Conservation (phyloP, 345 rosid genomes). For the Sonneratia alba region DNA sequence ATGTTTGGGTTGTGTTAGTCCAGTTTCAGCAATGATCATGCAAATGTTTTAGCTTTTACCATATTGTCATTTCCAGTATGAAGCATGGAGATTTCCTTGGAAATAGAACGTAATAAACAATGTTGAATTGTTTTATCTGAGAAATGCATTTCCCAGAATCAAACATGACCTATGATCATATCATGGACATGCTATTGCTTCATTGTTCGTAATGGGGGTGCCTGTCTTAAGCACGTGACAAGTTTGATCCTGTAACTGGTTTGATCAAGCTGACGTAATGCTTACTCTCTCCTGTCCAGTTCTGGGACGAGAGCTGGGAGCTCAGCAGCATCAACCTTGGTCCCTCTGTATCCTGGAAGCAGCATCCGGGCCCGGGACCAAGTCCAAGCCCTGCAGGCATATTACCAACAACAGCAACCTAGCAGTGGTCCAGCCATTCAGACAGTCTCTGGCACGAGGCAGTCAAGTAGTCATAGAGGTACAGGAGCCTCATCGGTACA, state of each 20-base stretch:
- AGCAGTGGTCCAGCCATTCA: constrained; percentile 39
- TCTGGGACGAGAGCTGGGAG: constrained; percentile 62
- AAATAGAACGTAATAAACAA: neutral
- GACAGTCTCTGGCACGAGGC: constrained; percentile 33
- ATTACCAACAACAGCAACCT: constrained; percentile 74
- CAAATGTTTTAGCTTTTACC: neutral
- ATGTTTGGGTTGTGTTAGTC: neutral
- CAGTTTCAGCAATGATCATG: neutral
- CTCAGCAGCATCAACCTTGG: constrained; percentile 52
- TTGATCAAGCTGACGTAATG: neutral
- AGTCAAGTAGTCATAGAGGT: constrained; percentile 48
- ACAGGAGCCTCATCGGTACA: constrained; percentile 56
- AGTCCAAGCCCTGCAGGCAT: constrained; percentile 89
- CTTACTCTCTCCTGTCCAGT: constrained; percentile 23
- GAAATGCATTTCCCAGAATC: neutral
- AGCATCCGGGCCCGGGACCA: constrained; percentile 77
- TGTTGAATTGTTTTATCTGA: neutral
- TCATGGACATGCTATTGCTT: neutral
- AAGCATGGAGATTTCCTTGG: neutral
- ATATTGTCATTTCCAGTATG: neutral
- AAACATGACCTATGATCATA: neutral
- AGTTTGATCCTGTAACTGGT: neutral
- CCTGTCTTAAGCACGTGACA: neutral
- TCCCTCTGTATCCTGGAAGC: constrained; percentile 84
- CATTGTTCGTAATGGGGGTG: neutral